A percentile compares a stretch with the other conserved stretches of the same genome.
Conservation (phyloP, 1,139 yeast genomes). For the Candida frijolesensis region DNA sequence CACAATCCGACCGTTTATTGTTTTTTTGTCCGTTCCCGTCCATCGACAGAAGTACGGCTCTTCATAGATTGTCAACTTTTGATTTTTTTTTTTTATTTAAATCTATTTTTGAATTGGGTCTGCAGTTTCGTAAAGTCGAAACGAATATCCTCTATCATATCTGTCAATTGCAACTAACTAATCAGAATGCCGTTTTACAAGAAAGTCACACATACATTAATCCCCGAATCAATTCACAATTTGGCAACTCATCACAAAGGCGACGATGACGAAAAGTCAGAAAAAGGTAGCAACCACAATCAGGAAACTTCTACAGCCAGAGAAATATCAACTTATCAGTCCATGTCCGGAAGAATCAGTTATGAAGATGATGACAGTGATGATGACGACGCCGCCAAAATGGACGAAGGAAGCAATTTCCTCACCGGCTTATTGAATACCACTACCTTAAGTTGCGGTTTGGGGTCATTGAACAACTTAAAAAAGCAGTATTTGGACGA, state of each 20-base stretch:
- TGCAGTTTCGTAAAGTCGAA: too few relatives aligned
- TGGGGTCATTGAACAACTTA: slow-evolving; percentile 22
- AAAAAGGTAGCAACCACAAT: slow-evolving; percentile 5
- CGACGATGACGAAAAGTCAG: slow-evolving; percentile 1
- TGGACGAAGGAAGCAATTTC: slow-evolving; percentile 24
- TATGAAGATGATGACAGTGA: slow-evolving; percentile 16
- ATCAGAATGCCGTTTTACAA: slow-evolving; percentile 7
- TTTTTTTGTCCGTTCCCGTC: too few relatives aligned
- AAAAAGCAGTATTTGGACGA: slow-evolving; percentile 20
- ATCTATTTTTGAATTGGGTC: background rate
- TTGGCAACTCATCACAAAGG: background rate
- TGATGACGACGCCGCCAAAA: slow-evolving; percentile 27
- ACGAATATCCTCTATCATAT: too few relatives aligned
- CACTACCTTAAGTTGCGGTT: slow-evolving; percentile 55
- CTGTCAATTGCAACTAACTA: background rate
- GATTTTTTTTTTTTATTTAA: background rate
- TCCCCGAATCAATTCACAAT: slow-evolving; percentile 4
- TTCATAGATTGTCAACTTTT: background rate
- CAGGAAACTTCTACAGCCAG: background rate
- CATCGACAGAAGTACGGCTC: too few relatives aligned
- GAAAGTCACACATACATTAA: slow-evolving; percentile 6
- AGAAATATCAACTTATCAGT: background rate
- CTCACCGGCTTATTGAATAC: slow-evolving; percentile 53
- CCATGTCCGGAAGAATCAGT: slow-evolving; percentile 4
- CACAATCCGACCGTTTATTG: too few relatives aligned